Conservation (phyloP, 129 eudicot genomes). For the Oenanthe sinensis region DNA sequence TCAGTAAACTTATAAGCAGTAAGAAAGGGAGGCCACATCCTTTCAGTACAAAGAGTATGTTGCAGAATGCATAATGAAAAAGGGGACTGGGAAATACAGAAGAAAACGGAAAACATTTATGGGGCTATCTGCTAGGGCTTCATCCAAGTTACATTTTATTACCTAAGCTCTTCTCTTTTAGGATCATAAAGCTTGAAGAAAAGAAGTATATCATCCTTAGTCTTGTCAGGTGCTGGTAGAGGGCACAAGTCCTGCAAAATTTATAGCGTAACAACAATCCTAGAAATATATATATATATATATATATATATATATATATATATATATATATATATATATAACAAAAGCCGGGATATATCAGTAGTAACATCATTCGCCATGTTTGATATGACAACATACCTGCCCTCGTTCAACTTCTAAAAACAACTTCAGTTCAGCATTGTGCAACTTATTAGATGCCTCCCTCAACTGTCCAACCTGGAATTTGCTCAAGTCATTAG, state of each 20-base stretch:
- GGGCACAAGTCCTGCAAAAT: slow-evolving; percentile 62
- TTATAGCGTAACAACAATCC: background rate
- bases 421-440: slow-evolving; percentile 78
- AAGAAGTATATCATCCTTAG: slow-evolving; percentile 78
- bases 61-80: background rate
- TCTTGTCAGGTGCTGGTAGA: slow-evolving; percentile 56
- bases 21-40: background rate
- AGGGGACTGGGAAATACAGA: background rate
- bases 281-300: background rate
- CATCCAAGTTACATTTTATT: slow-evolving; percentile 2
- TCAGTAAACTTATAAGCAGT: background rate
- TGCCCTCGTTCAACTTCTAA: slow-evolving; percentile 64
- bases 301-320: too few relatives aligned
- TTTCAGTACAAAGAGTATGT: background rate
- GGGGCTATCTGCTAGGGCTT: background rate
- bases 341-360: background rate
- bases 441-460: slow-evolving; percentile 53
- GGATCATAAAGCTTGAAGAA: slow-evolving; percentile 88
- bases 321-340: background rate
- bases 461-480: slow-evolving; percentile 86
- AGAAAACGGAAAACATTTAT: background rate
- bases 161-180: slow-evolving; percentile 78
- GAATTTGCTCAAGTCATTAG: background rate
- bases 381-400: slow-evolving; percentile 27
- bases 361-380: background rate